Percentiles rank a stretch among this genome's conserved stretches.
Conservation (phyloP, 441 rosid species). For the Raphanus hybrid region DNA sequence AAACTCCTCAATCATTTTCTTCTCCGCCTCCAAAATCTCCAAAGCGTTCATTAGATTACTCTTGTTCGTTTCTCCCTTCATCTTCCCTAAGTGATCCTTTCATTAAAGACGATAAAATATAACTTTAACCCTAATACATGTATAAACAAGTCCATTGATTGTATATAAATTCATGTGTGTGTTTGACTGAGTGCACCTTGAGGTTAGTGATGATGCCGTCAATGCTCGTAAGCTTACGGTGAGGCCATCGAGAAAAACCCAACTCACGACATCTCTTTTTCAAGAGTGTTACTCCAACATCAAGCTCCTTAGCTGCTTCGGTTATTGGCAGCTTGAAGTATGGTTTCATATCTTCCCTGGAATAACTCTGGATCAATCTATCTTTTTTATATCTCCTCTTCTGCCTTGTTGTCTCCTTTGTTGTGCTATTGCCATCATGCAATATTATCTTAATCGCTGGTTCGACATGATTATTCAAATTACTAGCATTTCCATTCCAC, state of each 20-base stretch:
- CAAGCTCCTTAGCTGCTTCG: constrained; percentile 73
- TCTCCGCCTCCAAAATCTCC: constrained; percentile 61
- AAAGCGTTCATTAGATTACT: constrained; percentile 49
- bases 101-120: neutral
- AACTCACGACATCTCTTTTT: constrained; percentile 83
- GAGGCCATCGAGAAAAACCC: constrained; percentile 75
- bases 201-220: constrained; percentile 57
- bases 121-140: constrained; percentile 12
- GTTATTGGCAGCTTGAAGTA: constrained; percentile 72
- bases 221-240: constrained; percentile 72
- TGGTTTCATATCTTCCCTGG: constrained; percentile 44
- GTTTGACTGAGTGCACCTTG: constrained; percentile 44
- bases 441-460: constrained; percentile 11
- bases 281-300: constrained; percentile 71
- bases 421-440: constrained; percentile 1
- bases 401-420: constrained; percentile 12
- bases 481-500: constrained; percentile 19
- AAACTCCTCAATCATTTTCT: constrained; percentile 57
- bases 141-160: neutral
- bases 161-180: neutral
- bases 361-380: constrained; percentile 27
- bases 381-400: constrained; percentile 24
- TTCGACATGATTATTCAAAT: constrained; percentile 10
- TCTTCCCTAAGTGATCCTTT: constrained; percentile 48
- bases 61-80: constrained; percentile 45